Evolutionary conservation across 306 rosid genomes (phyloP).

Genomic region (Nissolia schottii): DNA sequence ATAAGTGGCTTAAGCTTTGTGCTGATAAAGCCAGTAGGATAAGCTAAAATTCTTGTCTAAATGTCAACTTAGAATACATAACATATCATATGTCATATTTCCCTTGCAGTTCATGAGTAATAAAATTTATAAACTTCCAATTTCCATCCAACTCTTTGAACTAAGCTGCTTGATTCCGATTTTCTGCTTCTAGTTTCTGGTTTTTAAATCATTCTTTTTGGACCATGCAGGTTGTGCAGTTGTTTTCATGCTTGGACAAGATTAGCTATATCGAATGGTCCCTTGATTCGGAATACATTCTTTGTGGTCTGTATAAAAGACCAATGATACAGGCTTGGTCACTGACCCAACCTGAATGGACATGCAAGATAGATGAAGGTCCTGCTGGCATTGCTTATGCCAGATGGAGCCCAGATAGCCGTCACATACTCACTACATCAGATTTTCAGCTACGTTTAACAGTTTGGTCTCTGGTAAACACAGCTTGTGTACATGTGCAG

Average conservation of each 20-base stretch:
- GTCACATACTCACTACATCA: conserved; percentile 92
- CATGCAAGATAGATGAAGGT: conserved; percentile 99
- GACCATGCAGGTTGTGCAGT: conserved; percentile 85
- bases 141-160: neutral
- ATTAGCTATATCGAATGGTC: conserved; percentile 99
- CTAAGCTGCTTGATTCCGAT: conserved; percentile 8
- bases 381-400: conserved; percentile 96
- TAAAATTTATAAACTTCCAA: neutral
- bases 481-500: conserved; percentile 94
- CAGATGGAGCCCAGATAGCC: conserved; percentile 99
- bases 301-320: conserved; percentile 87
- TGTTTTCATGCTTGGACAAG: conserved; percentile 97
- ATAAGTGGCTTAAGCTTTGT: neutral
- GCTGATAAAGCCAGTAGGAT: neutral
- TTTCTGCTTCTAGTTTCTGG: neutral
- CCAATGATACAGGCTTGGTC: conserved; percentile 99
- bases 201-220: conserved; percentile 16
- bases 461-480: conserved; percentile 92
- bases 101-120: neutral
- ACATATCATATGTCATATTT: neutral
- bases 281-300: conserved; percentile 92
- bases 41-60: neutral
- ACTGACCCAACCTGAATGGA: conserved; percentile 93
- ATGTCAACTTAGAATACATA: neutral
- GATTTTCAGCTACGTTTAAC: conserved; percentile 92